A percentile compares a stretch with the other conserved stretches of the same genome.
These are phyloP conservation scores for Tephrocybe sp. DNA, from an alignment of 768 basidiomycete genomes.

Conservation along the genomic window DNA sequence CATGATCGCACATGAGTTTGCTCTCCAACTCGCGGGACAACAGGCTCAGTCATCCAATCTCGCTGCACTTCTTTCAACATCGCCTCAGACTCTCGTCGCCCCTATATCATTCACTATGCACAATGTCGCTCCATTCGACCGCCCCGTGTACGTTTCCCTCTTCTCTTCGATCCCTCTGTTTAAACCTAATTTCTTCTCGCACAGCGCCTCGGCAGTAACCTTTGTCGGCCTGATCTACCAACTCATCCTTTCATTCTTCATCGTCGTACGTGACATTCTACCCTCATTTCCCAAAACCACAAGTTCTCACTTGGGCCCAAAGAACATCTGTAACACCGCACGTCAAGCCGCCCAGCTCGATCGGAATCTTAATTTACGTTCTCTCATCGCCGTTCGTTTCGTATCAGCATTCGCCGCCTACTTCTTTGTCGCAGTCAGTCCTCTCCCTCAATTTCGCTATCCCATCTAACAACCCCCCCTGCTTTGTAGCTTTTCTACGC, in stretches of 20 bases:
- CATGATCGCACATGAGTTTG: conserved; percentile 31
- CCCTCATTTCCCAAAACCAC: background rate
- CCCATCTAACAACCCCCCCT: too few relatives aligned
- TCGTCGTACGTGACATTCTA: conserved; percentile 34
- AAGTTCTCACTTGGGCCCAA: background rate
- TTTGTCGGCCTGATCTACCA: conserved; percentile 56
- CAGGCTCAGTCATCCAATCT: conserved; percentile 26
- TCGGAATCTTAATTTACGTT: conserved; percentile 23
- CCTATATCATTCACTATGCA: conserved; percentile 47
- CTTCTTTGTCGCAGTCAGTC: conserved; percentile 36
- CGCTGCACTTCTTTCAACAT: conserved; percentile 35
- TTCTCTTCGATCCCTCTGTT: too few relatives aligned
- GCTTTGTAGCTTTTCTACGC: conserved; percentile 48
- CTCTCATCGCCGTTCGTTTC: conserved; percentile 31
- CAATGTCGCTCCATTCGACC: conserved; percentile 57
- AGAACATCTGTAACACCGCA: conserved; percentile 32
- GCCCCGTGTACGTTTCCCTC: conserved; percentile 45
- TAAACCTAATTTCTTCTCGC: too few relatives aligned
- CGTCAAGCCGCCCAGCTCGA: conserved; percentile 30
- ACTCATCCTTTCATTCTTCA: conserved; percentile 42
- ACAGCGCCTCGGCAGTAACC: conserved; percentile 49
- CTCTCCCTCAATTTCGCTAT: too few relatives aligned
- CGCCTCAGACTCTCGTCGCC: conserved; percentile 47
- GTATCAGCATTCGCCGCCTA: conserved; percentile 27
- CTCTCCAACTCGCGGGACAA: conserved; percentile 26